A percentile compares a stretch with the other conserved stretches of the same genome.
These are phyloP conservation scores for Kluyveromyces nonfermentans DNA, from an alignment of 805 yeast genomes.

Conservation along the genomic window DNA sequence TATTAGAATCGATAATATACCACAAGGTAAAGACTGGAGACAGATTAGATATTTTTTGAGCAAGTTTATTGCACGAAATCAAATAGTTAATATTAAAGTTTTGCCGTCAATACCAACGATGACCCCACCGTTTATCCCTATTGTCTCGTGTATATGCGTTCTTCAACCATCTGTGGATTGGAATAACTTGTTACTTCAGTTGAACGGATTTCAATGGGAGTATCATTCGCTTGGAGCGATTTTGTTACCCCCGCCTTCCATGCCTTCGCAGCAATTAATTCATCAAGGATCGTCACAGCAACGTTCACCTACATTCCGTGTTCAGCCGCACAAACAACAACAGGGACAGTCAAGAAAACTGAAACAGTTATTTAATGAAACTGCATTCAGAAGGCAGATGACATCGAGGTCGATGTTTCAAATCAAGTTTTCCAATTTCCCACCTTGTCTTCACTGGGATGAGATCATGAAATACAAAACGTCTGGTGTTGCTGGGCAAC, in stretches of 20 bases:
- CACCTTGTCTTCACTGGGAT: slow-evolving; percentile 26
- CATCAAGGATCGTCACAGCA: not conserved
- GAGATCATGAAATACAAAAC: slow-evolving; percentile 3
- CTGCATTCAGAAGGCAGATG: slow-evolving; percentile 28
- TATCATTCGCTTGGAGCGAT: slow-evolving; percentile 23
- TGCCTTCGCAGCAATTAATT: not conserved
- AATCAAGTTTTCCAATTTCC: slow-evolving; percentile 23
- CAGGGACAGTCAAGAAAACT: slow-evolving; percentile 13
- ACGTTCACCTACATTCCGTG: not conserved
- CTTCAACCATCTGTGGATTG: slow-evolving; percentile 15
- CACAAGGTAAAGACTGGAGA: slow-evolving; percentile 28
- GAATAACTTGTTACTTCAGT: slow-evolving; percentile 18
- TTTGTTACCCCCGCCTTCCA: slow-evolving; percentile 6
- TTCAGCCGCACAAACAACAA: slow-evolving; percentile 4
- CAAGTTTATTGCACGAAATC: slow-evolving; percentile 25
- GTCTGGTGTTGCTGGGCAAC: slow-evolving; percentile 1
- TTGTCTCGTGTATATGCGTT: slow-evolving; percentile 25
- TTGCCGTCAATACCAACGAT: slow-evolving; percentile 26
- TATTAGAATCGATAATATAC: slow-evolving; percentile 26
- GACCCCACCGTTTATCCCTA: slow-evolving; percentile 26
- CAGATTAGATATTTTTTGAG: slow-evolving; percentile 27
- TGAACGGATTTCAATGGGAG: slow-evolving; percentile 28
- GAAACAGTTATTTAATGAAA: slow-evolving; percentile 26
- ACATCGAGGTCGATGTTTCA: slow-evolving; percentile 28
- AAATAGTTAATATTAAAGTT: slow-evolving; percentile 22